Base-by-base conservation (phyloP, 1,284 basidiomycete genomes). In the Sphaerobolus stellatus region DNA sequence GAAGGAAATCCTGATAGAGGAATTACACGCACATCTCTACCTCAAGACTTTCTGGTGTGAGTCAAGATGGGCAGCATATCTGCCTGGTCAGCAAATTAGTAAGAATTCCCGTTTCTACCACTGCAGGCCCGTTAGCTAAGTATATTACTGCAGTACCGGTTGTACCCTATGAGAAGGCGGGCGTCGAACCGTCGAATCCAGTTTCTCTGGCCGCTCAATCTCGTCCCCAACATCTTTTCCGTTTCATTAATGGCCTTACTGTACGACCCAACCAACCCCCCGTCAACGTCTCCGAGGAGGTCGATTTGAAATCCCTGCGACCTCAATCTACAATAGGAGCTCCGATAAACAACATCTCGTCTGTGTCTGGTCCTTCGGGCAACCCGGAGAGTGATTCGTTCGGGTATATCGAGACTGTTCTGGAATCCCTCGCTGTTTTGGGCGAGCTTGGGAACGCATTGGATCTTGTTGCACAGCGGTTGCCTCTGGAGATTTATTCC, bases 31-130 rank as follows among this genome's bases (percentile, higher is more conserved):
- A 64, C 97, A 99, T 70, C 74, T 99, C n/a, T 99, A 98, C 70
- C 82, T 99, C 56, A 98, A 97, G 68, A 93, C 90, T 6, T 95
- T 94, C 69, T 98, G 94, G 84, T 96, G 91, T 67, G 96, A 99
- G 61, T 82, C 84, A 8, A 83, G 96, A 44, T 99, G 97, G 97
- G 78, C 83, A 25, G 73, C 88, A 1, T 98, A 98, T 69, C 74
- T 78, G 8, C 85, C 88, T 0, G 90, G 90, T 47, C 95, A 98
- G 68, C 80, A 84, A 52, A 69, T 72, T 8, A 78, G 94, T 94
- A 64, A 72, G 89, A n/a, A n/a, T n/a, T n/a, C n/a, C 75, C 9
- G 22, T 56, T 41, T 22, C 52, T 8, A 34, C 40, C 30, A 41
- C 36, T 57, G 16, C 38, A 20, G 30, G 13, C 34, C 28, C 5